These are phyloP conservation scores for Fusarium pseudoanthophilum DNA, from an alignment of 2,329 filamentous ascomycete species.

Conservation along the genomic window DNA sequence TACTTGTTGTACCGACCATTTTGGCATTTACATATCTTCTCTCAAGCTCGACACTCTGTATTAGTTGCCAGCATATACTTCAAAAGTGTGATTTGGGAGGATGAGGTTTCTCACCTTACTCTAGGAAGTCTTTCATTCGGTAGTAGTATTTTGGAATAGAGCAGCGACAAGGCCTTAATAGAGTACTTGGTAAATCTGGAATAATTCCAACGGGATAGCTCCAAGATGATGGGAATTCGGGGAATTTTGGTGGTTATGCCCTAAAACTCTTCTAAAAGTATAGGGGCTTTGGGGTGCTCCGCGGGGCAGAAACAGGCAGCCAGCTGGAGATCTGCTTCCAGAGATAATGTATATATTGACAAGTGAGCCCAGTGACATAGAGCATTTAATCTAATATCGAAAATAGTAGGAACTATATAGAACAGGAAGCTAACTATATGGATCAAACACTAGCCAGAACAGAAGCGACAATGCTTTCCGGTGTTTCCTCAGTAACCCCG, in stretches of 20 bases:
- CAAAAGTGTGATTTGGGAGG: neutral
- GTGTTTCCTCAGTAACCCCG: neutral
- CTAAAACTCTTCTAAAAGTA: neutral
- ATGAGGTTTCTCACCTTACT: too few relatives aligned
- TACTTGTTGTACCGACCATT: too few relatives aligned
- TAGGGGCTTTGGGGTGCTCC: neutral
- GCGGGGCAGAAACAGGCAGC: neutral
- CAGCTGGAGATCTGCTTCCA: neutral
- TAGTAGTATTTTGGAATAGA: neutral
- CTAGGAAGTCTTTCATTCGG: neutral
- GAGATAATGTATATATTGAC: neutral
- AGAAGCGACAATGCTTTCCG: neutral
- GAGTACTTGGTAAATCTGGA: neutral
- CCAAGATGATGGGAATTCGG: neutral
- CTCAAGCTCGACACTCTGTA: neutral
- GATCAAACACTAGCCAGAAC: neutral
- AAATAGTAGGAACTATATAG: neutral
- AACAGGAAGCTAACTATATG: too few relatives aligned
- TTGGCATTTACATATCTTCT: neutral
- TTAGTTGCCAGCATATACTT: neutral
- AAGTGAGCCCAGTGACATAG: neutral
- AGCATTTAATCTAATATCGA: neutral
- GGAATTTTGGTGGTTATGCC: neutral
- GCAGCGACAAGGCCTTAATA: neutral
- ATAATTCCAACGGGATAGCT: neutral